A percentile compares a stretch with the other conserved stretches of the same genome.
Evolutionary conservation across 2,329 filamentous ascomycete species (phyloP).

Genomic region (Diaporthe sp.): DNA sequence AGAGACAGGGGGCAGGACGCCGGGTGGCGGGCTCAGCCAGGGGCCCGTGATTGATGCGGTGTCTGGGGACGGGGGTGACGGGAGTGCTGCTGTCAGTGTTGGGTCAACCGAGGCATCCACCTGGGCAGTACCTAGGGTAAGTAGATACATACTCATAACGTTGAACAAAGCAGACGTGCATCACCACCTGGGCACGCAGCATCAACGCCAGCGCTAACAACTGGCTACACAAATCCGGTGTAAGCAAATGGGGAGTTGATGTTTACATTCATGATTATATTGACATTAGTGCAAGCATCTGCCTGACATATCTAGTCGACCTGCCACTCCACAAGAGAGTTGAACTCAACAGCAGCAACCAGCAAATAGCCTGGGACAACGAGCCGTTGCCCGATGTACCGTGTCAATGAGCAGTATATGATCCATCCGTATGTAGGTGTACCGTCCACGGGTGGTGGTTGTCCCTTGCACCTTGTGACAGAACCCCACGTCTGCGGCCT

Average conservation of each 20-base stretch:
- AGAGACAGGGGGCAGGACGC: slow-evolving; percentile 2
- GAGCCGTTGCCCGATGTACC: not conserved
- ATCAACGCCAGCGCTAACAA: not conserved
- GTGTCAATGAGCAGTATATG: slow-evolving; percentile 11
- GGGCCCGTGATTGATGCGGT: slow-evolving; percentile 15
- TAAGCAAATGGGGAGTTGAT: not conserved
- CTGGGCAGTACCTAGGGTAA: not conserved
- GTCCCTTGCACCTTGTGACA: slow-evolving; percentile 20
- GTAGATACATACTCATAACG: no score
- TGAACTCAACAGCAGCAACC: not conserved
- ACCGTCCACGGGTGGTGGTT: slow-evolving; percentile 1
- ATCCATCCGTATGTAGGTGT: not conserved
- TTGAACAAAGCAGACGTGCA: no score
- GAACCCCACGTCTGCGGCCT: slow-evolving; percentile 17
- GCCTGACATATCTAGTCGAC: not conserved
- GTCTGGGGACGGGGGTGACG: not conserved
- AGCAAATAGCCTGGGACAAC: not conserved
- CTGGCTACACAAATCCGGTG: not conserved
- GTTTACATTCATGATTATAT: not conserved
- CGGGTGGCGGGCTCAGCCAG: slow-evolving; percentile 31
- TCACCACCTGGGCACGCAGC: no score
- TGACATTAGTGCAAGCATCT: not conserved
- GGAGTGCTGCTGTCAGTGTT: not conserved
- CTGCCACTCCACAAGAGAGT: not conserved
- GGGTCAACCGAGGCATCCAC: not conserved